phyloP scores from a whole-genome alignment of 2,329 filamentous ascomycete species.

The Fusarium anguioides region DNA sequence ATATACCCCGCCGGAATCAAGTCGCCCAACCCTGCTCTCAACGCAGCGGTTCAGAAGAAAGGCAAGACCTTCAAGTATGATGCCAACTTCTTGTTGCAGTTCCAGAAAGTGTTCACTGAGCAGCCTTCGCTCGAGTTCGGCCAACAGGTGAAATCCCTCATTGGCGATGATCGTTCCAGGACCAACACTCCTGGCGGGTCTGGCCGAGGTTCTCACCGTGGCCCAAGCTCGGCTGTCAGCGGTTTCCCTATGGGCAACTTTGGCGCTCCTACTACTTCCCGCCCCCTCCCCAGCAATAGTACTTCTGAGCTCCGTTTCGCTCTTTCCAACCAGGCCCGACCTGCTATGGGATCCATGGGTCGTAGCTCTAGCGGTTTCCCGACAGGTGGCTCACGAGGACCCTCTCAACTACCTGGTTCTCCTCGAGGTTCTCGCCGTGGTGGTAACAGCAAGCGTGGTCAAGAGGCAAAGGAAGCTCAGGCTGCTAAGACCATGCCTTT shows the following conservation, averaged over 20 bases:
- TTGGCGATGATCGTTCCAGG: constrained; percentile 76
- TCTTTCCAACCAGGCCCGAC: constrained; percentile 59
- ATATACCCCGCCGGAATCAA: constrained; percentile 85
- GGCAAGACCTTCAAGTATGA: constrained; percentile 92
- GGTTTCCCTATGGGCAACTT: constrained; percentile 79
- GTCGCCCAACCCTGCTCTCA: constrained; percentile 92
- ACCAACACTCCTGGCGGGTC: constrained; percentile 35
- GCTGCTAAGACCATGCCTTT: constrained; percentile 90
- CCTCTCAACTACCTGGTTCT: constrained; percentile 47
- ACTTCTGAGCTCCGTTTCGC: constrained; percentile 81
- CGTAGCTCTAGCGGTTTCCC: constrained; percentile 67
- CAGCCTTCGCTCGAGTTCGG: constrained; percentile 96
- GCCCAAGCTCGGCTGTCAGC: constrained; percentile 42
- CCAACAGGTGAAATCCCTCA: constrained; percentile 84
- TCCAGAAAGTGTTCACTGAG: constrained; percentile 95
- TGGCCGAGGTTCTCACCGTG: constrained; percentile 23
- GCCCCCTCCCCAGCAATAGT: constrained; percentile 78
- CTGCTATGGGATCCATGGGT: constrained; percentile 57
- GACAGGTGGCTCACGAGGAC: constrained; percentile 65
- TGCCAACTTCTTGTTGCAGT: constrained; percentile 93
- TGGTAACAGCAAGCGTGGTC: constrained; percentile 68
- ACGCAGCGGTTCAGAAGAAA: constrained; percentile 81
- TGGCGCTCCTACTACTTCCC: constrained; percentile 56
- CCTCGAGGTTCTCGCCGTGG: constrained; percentile 70
- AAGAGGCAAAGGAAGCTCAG: constrained; percentile 71